A percentile compares a stretch with the other conserved stretches of the same genome.
Conservation (phyloP, 257 asterid species). For the Verbascum thapsus region DNA sequence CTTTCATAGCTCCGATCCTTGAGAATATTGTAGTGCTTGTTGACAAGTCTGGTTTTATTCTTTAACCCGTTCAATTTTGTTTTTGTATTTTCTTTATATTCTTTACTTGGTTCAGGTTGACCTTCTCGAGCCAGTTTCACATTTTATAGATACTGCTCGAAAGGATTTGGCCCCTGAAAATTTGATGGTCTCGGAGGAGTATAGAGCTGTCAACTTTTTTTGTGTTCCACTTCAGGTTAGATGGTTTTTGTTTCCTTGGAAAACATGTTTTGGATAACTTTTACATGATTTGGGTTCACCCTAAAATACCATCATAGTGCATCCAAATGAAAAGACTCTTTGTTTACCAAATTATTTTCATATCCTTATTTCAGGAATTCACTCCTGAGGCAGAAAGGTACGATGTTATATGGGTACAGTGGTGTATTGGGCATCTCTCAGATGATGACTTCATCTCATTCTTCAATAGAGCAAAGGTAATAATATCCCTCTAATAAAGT, state of each 20-base stretch:
- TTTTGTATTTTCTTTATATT: constrained; percentile 22
- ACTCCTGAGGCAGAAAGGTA: constrained; percentile 84
- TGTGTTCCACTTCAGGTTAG: constrained; percentile 87
- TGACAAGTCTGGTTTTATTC: neutral
- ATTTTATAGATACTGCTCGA: constrained; percentile 91
- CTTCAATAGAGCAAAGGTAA: constrained; percentile 85
- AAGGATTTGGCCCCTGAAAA: constrained; percentile 69
- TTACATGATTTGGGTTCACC: too few species aligned
- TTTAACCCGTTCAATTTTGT: neutral
- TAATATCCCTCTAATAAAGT: constrained; percentile 11
- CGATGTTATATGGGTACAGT: constrained; percentile 92
- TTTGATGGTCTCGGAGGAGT: constrained; percentile 56
- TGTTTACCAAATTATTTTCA: constrained; percentile 22
- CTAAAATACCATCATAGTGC: neutral
- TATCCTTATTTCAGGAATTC: constrained; percentile 60
- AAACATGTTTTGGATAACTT: neutral
- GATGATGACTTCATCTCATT: constrained; percentile 88
- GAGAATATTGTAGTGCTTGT: constrained; percentile 9
- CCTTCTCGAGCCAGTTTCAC: constrained; percentile 92
- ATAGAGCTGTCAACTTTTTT: constrained; percentile 81
- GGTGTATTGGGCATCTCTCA: constrained; percentile 98
- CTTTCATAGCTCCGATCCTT: constrained; percentile 12
- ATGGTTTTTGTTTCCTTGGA: constrained; percentile 14
- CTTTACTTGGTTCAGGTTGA: constrained; percentile 67
- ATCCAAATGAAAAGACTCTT: neutral